Evolutionary conservation across 2,329 filamentous ascomycete genomes (phyloP).

Genomic region (Beauveria asiatica): DNA sequence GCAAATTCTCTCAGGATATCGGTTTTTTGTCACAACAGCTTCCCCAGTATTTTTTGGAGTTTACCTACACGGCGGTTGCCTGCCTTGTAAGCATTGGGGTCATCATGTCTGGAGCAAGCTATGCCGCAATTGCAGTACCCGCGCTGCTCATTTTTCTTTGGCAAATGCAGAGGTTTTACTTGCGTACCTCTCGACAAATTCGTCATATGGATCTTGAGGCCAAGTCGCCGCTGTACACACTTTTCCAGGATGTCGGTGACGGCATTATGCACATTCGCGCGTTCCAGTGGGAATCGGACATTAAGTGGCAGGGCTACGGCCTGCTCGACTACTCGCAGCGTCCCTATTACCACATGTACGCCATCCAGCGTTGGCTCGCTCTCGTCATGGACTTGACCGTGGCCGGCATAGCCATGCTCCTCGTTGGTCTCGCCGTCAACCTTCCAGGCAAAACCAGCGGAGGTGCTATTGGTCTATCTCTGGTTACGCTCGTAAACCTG

Average conservation of each 20-base stretch:
- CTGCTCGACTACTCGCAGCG: slow-evolving; percentile 43
- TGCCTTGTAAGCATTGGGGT: slow-evolving; percentile 14
- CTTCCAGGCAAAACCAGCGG: not conserved
- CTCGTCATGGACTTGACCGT: slow-evolving; percentile 40
- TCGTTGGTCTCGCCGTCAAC: slow-evolving; percentile 16
- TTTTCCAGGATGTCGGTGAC: slow-evolving; percentile 34
- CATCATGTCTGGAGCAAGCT: slow-evolving; percentile 19
- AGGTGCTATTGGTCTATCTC: slow-evolving; percentile 4
- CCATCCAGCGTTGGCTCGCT: slow-evolving; percentile 46
- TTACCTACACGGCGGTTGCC: not conserved
- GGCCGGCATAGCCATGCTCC: slow-evolving; percentile 32
- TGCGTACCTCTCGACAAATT: slow-evolving; percentile 29
- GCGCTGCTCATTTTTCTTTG: slow-evolving; percentile 19
- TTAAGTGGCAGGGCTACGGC: slow-evolving; percentile 33
- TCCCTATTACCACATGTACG: slow-evolving; percentile 46
- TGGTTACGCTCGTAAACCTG: slow-evolving; percentile 7
- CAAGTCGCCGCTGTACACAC: slow-evolving; percentile 26
- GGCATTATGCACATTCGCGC: slow-evolving; percentile 42
- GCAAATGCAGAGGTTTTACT: slow-evolving; percentile 24
- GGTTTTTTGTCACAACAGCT: slow-evolving; percentile 19
- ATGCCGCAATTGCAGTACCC: slow-evolving; percentile 22
- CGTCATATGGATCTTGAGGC: slow-evolving; percentile 28
- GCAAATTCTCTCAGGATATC: slow-evolving; percentile 22
- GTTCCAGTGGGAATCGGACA: slow-evolving; percentile 41
- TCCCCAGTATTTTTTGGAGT: slow-evolving; percentile 14